phyloP scores from a whole-genome alignment of 2,329 filamentous ascomycete species.

The Stagonosporopsis vannaccii region DNA sequence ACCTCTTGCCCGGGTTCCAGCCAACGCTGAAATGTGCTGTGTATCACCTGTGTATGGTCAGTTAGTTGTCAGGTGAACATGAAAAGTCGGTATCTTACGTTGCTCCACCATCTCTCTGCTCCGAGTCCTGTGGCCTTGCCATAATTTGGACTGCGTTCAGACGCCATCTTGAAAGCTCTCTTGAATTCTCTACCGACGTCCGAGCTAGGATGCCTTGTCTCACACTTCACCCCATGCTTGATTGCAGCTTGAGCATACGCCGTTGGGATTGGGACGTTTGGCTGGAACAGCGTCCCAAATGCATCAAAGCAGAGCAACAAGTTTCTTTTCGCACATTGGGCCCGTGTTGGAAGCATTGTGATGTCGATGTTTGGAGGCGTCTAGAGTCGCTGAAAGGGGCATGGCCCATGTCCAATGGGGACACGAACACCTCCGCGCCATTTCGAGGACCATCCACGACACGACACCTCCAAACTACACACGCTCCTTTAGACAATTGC shows the following conservation, averaged over 20 bases:
- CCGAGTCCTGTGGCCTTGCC: conserved; percentile 61
- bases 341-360: conserved; percentile 15
- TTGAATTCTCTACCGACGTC: conserved; percentile 43
- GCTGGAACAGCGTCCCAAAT: conserved; percentile 69
- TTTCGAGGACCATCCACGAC: conserved; percentile 8
- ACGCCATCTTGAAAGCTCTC: conserved; percentile 58
- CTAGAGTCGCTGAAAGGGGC: conserved; percentile 30
- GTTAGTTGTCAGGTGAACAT: not conserved
- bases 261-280: conserved; percentile 57
- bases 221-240: conserved; percentile 57
- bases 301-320: conserved; percentile 69
- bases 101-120: conserved; percentile 66
- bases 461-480: conserved; percentile 28
- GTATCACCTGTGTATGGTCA: conserved; percentile 56
- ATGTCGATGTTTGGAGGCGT: conserved; percentile 13
- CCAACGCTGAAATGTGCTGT: conserved; percentile 53
- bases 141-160: conserved; percentile 64
- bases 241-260: conserved; percentile 64
- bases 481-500: conserved; percentile 38
- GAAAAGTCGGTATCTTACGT: conserved; percentile 53
- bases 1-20: conserved; percentile 44
- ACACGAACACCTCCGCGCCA: conserved; percentile 37
- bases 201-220: conserved; percentile 43
- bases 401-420: conserved; percentile 26
- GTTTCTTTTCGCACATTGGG: conserved; percentile 46